These are phyloP conservation scores for Zasmidium citrigriseum DNA, from an alignment of 2,329 filamentous ascomycete species.

Conservation along the genomic window DNA sequence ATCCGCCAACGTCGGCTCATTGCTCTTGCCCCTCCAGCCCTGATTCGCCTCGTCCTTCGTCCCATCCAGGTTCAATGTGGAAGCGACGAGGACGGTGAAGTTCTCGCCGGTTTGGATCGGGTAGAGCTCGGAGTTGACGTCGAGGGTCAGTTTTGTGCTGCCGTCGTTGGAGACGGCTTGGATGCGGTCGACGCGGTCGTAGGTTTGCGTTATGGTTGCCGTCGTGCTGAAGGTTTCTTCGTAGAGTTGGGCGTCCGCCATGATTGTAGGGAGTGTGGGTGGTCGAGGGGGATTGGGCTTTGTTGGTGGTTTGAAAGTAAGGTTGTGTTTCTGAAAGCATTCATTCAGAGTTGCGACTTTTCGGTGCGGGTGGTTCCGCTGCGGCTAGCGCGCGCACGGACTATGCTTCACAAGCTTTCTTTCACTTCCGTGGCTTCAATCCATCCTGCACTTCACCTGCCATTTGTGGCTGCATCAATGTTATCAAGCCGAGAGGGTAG, in stretches of 20 bases:
- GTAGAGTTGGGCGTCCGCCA: conserved; percentile 29
- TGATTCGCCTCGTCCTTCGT: conserved; percentile 52
- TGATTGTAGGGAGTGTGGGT: conserved; percentile 8
- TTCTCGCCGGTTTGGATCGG: conserved; percentile 73
- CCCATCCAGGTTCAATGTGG: conserved; percentile 83
- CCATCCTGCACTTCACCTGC: too few species aligned
- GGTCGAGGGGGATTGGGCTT: neutral
- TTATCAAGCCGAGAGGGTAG: too few species aligned
- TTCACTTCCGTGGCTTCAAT: too few species aligned
- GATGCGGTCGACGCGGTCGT: conserved; percentile 91
- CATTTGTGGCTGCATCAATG: too few species aligned
- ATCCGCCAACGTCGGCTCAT: conserved; percentile 65
- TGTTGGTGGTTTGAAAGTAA: neutral
- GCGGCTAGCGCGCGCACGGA: too few species aligned
- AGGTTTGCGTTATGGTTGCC: conserved; percentile 78
- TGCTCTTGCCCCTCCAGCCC: conserved; percentile 74
- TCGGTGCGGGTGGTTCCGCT: too few species aligned
- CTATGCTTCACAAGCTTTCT: too few species aligned
- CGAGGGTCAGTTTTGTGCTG: conserved; percentile 76
- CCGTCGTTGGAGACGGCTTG: conserved; percentile 73
- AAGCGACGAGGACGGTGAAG: conserved; percentile 79
- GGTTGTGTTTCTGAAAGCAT: neutral
- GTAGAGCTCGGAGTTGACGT: conserved; percentile 93
- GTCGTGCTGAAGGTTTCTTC: conserved; percentile 30
- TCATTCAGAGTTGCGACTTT: neutral